Evolutionary conservation across 2,329 filamentous ascomycete genomes (phyloP).

Genomic region (Trichoderma atrobrunneum): DNA sequence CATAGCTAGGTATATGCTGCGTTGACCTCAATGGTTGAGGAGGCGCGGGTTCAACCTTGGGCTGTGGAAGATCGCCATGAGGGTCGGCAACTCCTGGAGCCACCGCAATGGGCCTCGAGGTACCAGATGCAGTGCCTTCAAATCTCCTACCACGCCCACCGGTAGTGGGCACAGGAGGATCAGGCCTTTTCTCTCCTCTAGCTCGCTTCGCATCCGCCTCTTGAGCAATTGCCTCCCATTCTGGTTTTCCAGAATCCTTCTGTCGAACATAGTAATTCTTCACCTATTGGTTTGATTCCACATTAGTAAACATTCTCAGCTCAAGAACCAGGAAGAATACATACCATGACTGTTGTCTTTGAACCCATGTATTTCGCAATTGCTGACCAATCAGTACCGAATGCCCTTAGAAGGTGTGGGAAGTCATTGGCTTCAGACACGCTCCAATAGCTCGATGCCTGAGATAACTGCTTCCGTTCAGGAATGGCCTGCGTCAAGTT

Average conservation of each 20-base stretch:
- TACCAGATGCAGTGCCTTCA: slow-evolving; percentile 36
- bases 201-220: slow-evolving; percentile 57
- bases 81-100: slow-evolving; percentile 42
- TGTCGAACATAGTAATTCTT: slow-evolving; percentile 67
- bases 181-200: slow-evolving; percentile 58
- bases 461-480: slow-evolving; percentile 53
- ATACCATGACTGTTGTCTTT: slow-evolving; percentile 83
- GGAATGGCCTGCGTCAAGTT: slow-evolving; percentile 42
- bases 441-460: slow-evolving; percentile 83
- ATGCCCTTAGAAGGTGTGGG: slow-evolving; percentile 66
- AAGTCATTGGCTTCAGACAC: slow-evolving; percentile 79
- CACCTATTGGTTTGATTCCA: slow-evolving; percentile 44
- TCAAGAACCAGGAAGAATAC: slow-evolving; percentile 24
- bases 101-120: slow-evolving; percentile 45
- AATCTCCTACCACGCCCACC: slow-evolving; percentile 51
- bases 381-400: slow-evolving; percentile 73
- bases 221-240: slow-evolving; percentile 58
- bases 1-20: slow-evolving; percentile 43
- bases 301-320: background rate
- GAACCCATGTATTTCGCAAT: slow-evolving; percentile 79
- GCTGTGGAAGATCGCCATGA: slow-evolving; percentile 42
- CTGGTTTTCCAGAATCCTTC: slow-evolving; percentile 56
- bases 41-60: slow-evolving; percentile 44
- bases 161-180: slow-evolving; percentile 56
- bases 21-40: slow-evolving; percentile 36